Evolutionary conservation across 257 asterid genomes (phyloP).

Genomic region (Lithospermum erythrorhizon): DNA sequence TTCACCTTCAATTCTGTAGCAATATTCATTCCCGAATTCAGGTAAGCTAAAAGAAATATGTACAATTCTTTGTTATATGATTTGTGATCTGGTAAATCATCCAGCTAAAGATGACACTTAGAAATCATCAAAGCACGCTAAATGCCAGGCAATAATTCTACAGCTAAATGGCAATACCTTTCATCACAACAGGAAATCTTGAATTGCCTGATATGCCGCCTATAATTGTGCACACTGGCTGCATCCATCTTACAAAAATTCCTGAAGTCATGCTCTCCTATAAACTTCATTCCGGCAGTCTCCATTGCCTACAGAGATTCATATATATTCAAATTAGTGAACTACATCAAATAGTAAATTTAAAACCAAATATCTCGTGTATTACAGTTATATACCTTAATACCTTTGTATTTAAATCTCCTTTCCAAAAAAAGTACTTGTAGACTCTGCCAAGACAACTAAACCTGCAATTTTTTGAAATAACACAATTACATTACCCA

Average conservation of each 20-base stretch:
- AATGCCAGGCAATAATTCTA: not conserved
- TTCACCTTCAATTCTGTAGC: slow-evolving; percentile 49
- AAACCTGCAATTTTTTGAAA: slow-evolving; percentile 51
- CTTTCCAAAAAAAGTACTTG: slow-evolving; percentile 92
- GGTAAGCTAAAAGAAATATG: slow-evolving; percentile 14
- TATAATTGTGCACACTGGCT: slow-evolving; percentile 72
- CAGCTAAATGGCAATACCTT: slow-evolving; percentile 31
- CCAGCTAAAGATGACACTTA: too few relatives aligned
- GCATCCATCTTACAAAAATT: slow-evolving; percentile 99
- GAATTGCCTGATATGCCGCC: slow-evolving; percentile 48
- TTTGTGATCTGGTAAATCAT: not conserved
- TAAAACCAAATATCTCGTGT: not conserved
- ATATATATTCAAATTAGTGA: slow-evolving; percentile 8
- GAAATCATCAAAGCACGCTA: not conserved
- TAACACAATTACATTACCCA: slow-evolving; percentile 8
- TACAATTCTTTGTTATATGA: not conserved
- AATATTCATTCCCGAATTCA: not conserved
- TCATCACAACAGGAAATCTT: slow-evolving; percentile 57
- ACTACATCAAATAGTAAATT: slow-evolving; percentile 1
- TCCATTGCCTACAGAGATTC: slow-evolving; percentile 59
- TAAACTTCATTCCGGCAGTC: slow-evolving; percentile 64
- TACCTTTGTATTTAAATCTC: slow-evolving; percentile 55
- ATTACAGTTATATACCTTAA: not conserved
- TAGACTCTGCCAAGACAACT: slow-evolving; percentile 83
- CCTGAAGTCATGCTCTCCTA: slow-evolving; percentile 94